These are phyloP conservation scores for Didymella pomorum DNA, from an alignment of 2,329 filamentous ascomycete genomes.

Conservation along the genomic window DNA sequence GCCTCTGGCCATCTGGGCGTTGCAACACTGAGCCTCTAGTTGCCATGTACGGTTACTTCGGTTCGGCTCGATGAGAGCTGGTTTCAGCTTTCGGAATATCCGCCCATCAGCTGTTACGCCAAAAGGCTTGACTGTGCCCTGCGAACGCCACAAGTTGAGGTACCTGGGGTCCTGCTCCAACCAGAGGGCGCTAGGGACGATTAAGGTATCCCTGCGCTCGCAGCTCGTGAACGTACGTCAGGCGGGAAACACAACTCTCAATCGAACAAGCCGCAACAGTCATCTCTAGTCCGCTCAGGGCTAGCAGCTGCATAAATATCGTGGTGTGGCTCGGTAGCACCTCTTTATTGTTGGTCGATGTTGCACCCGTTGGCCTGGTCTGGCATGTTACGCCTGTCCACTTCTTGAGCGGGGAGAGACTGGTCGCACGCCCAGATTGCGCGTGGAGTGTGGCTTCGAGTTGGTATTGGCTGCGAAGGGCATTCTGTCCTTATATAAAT, in stretches of 20 bases:
- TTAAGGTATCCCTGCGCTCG: conserved; percentile 3
- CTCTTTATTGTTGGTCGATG: conserved; percentile 9
- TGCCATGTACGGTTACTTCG: conserved; percentile 4
- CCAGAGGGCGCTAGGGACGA: conserved; percentile 1
- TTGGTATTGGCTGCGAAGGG: conserved; percentile 6
- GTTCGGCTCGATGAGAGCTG: conserved; percentile 1
- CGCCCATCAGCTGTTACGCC: conserved; percentile 4
- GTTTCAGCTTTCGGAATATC: conserved; percentile 9
- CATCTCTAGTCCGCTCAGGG: conserved; percentile 7
- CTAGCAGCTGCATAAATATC: conserved; percentile 9
- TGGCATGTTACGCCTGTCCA: conserved; percentile 14
- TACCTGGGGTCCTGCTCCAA: conserved; percentile 1
- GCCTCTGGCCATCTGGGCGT: background rate
- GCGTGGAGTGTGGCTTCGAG: conserved; percentile 21
- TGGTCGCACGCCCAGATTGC: conserved; percentile 10
- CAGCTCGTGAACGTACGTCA: background rate
- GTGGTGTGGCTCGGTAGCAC: conserved; percentile 6
- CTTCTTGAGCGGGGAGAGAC: conserved; percentile 19
- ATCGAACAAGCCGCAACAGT: background rate
- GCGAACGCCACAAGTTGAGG: conserved; percentile 1
- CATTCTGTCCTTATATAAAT: conserved; percentile 15
- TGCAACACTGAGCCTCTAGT: conserved; percentile 1
- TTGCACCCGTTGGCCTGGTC: conserved; percentile 14
- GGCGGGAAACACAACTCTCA: background rate
- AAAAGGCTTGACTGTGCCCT: conserved; percentile 14